phyloP scores from a whole-genome alignment of 345 rosid species.

The Acer negundo region DNA sequence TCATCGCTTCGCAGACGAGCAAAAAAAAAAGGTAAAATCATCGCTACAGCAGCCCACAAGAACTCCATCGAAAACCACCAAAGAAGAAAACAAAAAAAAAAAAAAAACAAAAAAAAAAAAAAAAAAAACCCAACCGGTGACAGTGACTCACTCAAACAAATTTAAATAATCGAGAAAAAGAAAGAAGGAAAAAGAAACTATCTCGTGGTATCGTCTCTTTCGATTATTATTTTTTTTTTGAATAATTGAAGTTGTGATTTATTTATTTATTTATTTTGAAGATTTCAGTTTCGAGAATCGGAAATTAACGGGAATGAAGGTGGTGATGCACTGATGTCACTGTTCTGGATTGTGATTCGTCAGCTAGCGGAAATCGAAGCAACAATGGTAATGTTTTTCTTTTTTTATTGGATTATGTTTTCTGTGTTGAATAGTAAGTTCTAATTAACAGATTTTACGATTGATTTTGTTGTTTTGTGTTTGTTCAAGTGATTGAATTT shows the following conservation, averaged over 20 bases:
- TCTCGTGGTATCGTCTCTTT: slow-evolving; percentile 8
- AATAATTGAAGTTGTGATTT: neutral
- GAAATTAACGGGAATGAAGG: slow-evolving; percentile 39
- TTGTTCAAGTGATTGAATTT: neutral
- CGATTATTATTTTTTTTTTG: neutral
- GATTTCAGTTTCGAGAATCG: slow-evolving; percentile 19
- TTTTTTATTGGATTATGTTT: too few relatives aligned
- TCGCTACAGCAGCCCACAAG: neutral
- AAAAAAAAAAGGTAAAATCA: neutral
- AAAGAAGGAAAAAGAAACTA: neutral
- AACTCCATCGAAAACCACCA: neutral
- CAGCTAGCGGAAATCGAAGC: slow-evolving; percentile 59
- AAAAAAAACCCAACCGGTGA: neutral
- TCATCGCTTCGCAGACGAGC: neutral
- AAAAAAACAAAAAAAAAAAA: neutral
- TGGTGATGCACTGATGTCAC: slow-evolving; percentile 57
- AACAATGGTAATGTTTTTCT: slow-evolving; percentile 45
- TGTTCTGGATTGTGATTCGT: slow-evolving; percentile 56
- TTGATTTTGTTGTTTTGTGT: neutral
- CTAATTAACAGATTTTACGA: neutral
- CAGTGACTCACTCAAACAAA: neutral
- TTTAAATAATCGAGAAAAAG: neutral
- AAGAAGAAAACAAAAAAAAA: neutral
- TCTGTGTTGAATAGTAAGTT: neutral
- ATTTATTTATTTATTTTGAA: neutral